Percentiles rank a stretch among this genome's conserved stretches.
Evolutionary conservation across 768 basidiomycete genomes (phyloP).

Genomic region (Rhizopogon roseolus): DNA sequence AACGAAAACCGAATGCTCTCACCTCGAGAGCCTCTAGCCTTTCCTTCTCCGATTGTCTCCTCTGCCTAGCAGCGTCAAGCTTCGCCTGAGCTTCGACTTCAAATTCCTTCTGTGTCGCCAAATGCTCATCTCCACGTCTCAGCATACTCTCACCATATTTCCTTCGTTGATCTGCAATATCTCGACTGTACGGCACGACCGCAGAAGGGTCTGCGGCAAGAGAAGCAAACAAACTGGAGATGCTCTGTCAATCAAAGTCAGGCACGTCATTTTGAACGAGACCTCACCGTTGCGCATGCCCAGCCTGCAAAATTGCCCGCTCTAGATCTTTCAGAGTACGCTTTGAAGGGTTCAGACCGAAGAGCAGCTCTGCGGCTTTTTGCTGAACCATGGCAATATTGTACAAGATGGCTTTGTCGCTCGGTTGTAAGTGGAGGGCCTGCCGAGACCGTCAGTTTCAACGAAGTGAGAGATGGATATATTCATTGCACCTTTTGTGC

Average conservation of each 20-base stretch:
- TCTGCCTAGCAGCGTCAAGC: constrained; percentile 71
- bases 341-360: constrained; percentile 62
- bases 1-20: constrained; percentile 14
- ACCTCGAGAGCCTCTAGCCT: constrained; percentile 65
- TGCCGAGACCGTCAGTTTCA: constrained; percentile 24
- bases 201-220: constrained; percentile 60
- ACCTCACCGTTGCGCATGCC: constrained; percentile 79
- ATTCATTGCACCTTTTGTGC: constrained; percentile 60
- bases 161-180: constrained; percentile 84
- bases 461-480: neutral
- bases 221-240: too few species aligned
- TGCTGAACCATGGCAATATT: constrained; percentile 99
- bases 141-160: constrained; percentile 89
- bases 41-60: constrained; percentile 76
- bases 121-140: constrained; percentile 75
- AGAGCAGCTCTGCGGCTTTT: constrained; percentile 91
- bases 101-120: constrained; percentile 62
- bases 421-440: constrained; percentile 82
- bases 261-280: neutral
- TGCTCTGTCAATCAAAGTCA: neutral
- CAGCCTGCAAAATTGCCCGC: constrained; percentile 72
- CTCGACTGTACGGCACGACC: constrained; percentile 75
- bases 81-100: constrained; percentile 70
- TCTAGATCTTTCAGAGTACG: constrained; percentile 79
- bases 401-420: constrained; percentile 87